Percentiles rank a stretch among this genome's conserved stretches.
phyloP scores from a whole-genome alignment of 768 basidiomycete genomes.

The Hydnomerulius pinastri region DNA sequence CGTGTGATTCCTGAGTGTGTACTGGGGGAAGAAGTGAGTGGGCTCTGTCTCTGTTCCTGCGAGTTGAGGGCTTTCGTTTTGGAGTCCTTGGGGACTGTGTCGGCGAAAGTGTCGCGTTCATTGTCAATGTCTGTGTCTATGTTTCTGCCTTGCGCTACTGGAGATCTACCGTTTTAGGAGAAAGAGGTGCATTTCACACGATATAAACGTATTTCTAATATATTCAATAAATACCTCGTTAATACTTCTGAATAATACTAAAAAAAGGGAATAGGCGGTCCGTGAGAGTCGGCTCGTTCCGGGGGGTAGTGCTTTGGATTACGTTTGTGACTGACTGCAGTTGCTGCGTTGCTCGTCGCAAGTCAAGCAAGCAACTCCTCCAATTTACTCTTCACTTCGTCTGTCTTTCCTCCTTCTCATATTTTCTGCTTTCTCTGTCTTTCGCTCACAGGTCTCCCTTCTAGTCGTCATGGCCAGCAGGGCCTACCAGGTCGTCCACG shows the following conservation, averaged over 20 bases:
- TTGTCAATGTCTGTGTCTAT: conserved; percentile 26
- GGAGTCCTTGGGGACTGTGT: conserved; percentile 49
- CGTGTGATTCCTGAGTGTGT: conserved; percentile 61
- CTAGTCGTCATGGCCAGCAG: conserved; percentile 11
- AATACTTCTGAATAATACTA: no score
- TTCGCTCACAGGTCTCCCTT: not conserved
- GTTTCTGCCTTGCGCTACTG: no score
- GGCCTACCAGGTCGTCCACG: conserved; percentile 5
- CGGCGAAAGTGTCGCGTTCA: conserved; percentile 53
- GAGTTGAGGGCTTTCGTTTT: conserved; percentile 57
- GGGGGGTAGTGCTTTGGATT: conserved; percentile 12
- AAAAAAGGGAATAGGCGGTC: not conserved
- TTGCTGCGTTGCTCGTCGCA: conserved; percentile 5
- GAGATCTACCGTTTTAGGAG: no score
- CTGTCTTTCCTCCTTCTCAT: not conserved
- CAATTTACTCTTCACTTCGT: not conserved
- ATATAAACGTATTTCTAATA: not conserved
- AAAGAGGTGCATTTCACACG: conserved; percentile 8
- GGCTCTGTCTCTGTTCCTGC: conserved; percentile 54
- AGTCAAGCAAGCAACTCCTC: not conserved
- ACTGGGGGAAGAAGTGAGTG: conserved; percentile 57
- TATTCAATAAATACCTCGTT: not conserved
- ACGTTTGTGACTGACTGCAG: conserved; percentile 15
- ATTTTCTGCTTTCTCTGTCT: not conserved
- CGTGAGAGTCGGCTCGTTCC: conserved; percentile 1